Conservation (phyloP, 2,329 filamentous ascomycete genomes). For the Neopestalotiopsis rosae region DNA sequence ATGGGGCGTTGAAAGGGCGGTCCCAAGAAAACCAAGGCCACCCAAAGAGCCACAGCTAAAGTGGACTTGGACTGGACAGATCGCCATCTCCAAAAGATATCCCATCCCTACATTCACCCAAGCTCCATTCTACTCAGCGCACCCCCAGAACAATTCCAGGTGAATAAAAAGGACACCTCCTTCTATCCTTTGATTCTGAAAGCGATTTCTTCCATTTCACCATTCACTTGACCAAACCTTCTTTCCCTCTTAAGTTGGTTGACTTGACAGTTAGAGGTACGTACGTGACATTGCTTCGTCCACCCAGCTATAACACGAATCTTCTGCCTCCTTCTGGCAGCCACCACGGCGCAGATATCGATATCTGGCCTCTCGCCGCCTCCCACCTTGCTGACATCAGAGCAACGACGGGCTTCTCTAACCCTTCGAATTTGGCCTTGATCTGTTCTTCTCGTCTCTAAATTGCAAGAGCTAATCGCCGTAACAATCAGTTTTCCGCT, state of each 20-base stretch:
- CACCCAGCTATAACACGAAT: neutral
- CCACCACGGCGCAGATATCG: neutral
- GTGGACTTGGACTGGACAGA: conserved; percentile 16
- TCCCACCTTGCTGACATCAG: neutral
- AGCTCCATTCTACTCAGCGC: conserved; percentile 2
- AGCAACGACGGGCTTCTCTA: neutral
- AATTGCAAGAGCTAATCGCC: neutral
- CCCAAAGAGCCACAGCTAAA: neutral
- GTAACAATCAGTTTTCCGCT: conserved; percentile 20
- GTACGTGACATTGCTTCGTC: neutral
- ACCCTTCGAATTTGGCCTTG: neutral
- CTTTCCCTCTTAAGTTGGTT: conserved; percentile 10
- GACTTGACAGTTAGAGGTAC: conserved; percentile 12
- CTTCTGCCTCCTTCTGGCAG: neutral
- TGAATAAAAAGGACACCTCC: conserved; percentile 11
- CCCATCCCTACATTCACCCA: conserved; percentile 13
- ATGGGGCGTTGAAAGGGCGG: neutral
- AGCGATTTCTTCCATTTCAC: conserved; percentile 7
- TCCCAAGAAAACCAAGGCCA: neutral
- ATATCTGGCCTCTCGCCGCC: neutral
- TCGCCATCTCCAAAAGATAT: conserved; percentile 13
- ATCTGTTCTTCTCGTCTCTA: neutral
- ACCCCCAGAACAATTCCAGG: conserved; percentile 5
- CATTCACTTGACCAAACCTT: conserved; percentile 7
- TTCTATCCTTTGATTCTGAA: neutral